Base-by-base conservation (phyloP, 306 rosid genomes). In the Vigna angularis region DNA sequence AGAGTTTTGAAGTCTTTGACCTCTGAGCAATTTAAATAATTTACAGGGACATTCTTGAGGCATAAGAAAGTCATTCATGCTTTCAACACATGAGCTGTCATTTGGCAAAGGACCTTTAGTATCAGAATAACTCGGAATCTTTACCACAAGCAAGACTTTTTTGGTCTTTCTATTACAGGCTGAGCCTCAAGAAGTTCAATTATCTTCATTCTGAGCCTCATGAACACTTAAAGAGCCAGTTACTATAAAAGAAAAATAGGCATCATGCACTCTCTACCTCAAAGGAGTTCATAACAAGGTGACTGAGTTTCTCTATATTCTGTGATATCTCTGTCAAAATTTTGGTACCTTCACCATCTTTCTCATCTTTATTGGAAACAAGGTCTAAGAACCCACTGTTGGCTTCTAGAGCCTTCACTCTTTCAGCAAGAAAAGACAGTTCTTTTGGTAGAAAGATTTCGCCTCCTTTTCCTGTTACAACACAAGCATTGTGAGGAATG, bases 361-460 rank as follows among this genome's bases (percentile, higher is more conserved):
- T 81, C 84, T 85, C 86, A 8, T 67, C 82, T 1, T 74, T 45
- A 84, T 79, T 82, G 38, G 86, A 66, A 56, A 79, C 87, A 66
- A 83, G 55, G 51, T 88, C 84, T 52, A 85, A 44, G 80, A 81
- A 72, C 17, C 83, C 85, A 28, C 72, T 70, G 62, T 84, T 88
- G 47, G 85, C 82, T 87, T 91, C 85, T 59, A 84, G 90, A 51
- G 75, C 93, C 87, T 78, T 88, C 86, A 84, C 83, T 48, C 78
- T 85, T 28, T 85, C 84, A 64, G 83, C 24, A 34, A 91, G 86
- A 58, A 77, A 86, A 36, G 80, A 85, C 59, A 86, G 56, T 24
- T 82, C 55, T 55, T 52, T 82, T 20, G 75, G 34, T 30, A 83
- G 73, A 48, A 74, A 42, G 58, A 70, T 36, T 81, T 78, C 83